Percentiles rank a stretch among this genome's conserved stretches.
Evolutionary conservation across 2,329 filamentous ascomycete species (phyloP).

Genomic region (Ceratocystis ficicola): DNA sequence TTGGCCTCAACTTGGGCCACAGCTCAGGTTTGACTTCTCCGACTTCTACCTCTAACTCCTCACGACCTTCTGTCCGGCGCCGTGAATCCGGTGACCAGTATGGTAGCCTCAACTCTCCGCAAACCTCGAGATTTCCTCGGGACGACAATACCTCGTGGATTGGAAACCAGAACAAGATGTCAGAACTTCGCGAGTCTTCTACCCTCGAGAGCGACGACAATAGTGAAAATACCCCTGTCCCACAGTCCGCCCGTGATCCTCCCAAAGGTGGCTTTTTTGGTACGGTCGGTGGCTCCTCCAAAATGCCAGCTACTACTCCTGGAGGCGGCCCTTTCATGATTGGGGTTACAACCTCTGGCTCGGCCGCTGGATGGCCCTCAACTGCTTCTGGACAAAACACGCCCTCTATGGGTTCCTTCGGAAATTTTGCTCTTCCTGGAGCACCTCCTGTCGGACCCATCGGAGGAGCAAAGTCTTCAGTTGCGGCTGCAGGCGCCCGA

Average conservation of each 20-base stretch:
- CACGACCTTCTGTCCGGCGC: constrained; percentile 64
- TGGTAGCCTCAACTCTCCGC: constrained; percentile 48
- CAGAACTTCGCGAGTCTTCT: constrained; percentile 30
- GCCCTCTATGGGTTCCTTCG: constrained; percentile 67
- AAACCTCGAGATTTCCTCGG: constrained; percentile 45
- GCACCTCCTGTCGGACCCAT: constrained; percentile 54
- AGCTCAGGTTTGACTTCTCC: background rate
- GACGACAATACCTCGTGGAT: constrained; percentile 52
- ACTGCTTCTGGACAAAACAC: constrained; percentile 37
- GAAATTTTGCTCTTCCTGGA: constrained; percentile 65
- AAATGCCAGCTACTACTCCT: constrained; percentile 8
- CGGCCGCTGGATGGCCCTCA: constrained; percentile 35
- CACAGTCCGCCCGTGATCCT: constrained; percentile 19
- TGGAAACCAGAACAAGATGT: constrained; percentile 36
- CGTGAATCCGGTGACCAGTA: constrained; percentile 65
- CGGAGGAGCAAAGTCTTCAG: constrained; percentile 32
- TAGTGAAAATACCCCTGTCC: constrained; percentile 26
- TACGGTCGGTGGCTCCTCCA: constrained; percentile 13
- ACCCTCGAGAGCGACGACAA: constrained; percentile 42
- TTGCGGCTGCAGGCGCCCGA: constrained; percentile 31
- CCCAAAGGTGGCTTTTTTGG: constrained; percentile 21
- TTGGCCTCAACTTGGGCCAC: constrained; percentile 45
- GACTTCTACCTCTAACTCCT: constrained; percentile 54
- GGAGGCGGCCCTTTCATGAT: constrained; percentile 30
- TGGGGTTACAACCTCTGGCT: constrained; percentile 31